Base-by-base conservation (phyloP, 345 rosid species). In the Rhodomyrtus tomentosa region DNA sequence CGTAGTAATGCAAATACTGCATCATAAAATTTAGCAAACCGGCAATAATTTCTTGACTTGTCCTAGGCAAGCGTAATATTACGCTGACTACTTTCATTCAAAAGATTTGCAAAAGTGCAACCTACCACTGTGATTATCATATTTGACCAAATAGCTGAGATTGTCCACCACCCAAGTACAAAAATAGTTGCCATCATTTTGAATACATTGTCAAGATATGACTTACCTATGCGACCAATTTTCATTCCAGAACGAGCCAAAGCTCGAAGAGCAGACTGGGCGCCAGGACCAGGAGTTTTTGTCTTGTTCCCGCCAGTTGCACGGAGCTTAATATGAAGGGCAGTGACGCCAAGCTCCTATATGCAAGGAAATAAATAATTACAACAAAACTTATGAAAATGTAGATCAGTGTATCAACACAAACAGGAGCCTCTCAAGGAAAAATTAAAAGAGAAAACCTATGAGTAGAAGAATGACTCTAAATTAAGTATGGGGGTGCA, bases 271-370 rank as follows among this genome's bases (percentile, higher is more conserved):
- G 98, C 98, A 83, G 96, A 93, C 87, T 93, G 98, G 74, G 98
- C 98, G 85, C 98, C 98, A 21, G 98, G 98, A 29, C 98, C 96
- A 83, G 96, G 96, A 14, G 98, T 93, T 87, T 95, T 95, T 48
- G 96, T 94, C 89, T 95, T 93, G 90, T 95, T 95, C n/a, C 96
- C 98, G 10, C 96, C 98, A 8, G 95, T 93, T 55, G 95, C 96
- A 79, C 96, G 94, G 14, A 95, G 95, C 92, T 94, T 95, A 84
- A 95, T 93, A 82, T 94, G 96, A 54, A 94, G 94, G 48, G 98
- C 95, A 74, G 94, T 93, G 25, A 95, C 80, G 20, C 98, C 98
- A 48, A 93, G 96, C 81, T 93, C 98, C 93, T 91, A 87, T 59
- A 51, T n/a, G 27, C 36, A 10, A 51, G 45, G 14, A 79, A 82